Evolutionary conservation across 495 filamentous ascomycete genomes (phyloP).

Genomic region (Terfezia boudieri): DNA sequence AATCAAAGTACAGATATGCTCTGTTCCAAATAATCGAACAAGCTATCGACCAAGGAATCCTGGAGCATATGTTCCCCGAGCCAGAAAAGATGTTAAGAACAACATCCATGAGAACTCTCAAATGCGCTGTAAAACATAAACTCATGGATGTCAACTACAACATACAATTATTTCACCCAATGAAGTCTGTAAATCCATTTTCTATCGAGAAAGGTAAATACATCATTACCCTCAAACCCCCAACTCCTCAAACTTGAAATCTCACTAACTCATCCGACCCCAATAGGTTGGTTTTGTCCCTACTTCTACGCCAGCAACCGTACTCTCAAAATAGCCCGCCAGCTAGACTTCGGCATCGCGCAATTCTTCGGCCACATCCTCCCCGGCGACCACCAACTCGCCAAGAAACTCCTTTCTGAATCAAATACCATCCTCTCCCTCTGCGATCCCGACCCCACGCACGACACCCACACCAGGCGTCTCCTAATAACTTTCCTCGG

Average conservation of each 20-base stretch:
- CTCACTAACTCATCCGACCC: too few species aligned
- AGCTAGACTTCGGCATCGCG: constrained; percentile 10
- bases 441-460: too few species aligned
- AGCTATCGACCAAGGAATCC: constrained; percentile 23
- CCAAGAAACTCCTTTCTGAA: constrained; percentile 22
- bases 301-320: too few species aligned
- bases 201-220: too few species aligned
- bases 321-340: too few species aligned
- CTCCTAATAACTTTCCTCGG: too few species aligned
- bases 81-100: constrained; percentile 24
- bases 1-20: too few species aligned
- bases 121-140: constrained; percentile 24
- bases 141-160: constrained; percentile 24
- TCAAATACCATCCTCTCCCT: constrained; percentile 8
- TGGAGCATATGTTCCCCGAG: constrained; percentile 23
- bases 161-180: constrained; percentile 15
- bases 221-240: too few species aligned
- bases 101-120: constrained; percentile 21
- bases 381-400: constrained; percentile 21
- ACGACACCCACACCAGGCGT: too few species aligned
- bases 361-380: constrained; percentile 24
- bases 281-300: too few species aligned
- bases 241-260: too few species aligned
- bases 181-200: too few species aligned
- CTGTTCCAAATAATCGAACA: constrained; percentile 20